phyloP scores from a whole-genome alignment of 352 stramenopile genomes.

The Globisporangium rhizosaccharum region DNA sequence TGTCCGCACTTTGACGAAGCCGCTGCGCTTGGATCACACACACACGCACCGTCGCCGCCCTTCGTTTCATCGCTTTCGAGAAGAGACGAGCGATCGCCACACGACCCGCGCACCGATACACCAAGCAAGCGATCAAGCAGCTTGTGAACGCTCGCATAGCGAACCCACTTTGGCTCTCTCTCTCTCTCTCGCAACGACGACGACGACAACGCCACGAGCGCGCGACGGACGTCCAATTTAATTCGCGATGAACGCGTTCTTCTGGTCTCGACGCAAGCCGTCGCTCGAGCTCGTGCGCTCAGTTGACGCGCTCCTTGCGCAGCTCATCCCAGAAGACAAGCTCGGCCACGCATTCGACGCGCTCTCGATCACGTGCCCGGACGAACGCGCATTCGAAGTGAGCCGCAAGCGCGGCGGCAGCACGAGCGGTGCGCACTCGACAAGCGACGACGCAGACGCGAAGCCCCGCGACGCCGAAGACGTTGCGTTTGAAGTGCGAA shows the following conservation, averaged over 20 bases:
- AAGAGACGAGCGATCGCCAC: no score
- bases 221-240: slow-evolving; percentile 2
- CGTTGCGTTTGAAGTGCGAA: slow-evolving; percentile 4
- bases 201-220: slow-evolving; percentile 3
- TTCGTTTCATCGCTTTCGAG: no score
- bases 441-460: slow-evolving; percentile 8
- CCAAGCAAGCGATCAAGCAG: no score
- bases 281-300: slow-evolving; percentile 70
- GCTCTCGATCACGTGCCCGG: slow-evolving; percentile 27
- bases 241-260: slow-evolving; percentile 65
- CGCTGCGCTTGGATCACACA: no score
- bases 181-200: neutral
- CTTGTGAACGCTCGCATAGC: neutral
- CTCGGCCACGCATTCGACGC: slow-evolving; percentile 45
- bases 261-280: slow-evolving; percentile 67
- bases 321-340: slow-evolving; percentile 58
- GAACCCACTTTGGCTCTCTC: slow-evolving; percentile 4
- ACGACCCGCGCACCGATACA: no score
- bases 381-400: slow-evolving; percentile 20
- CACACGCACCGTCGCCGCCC: no score
- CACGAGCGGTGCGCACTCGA: neutral
- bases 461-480: slow-evolving; percentile 2
- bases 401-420: slow-evolving; percentile 18
- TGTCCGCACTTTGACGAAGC: neutral
- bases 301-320: slow-evolving; percentile 50